Conservation (phyloP, 768 basidiomycete species). For the Boletus subcaerulescens region DNA sequence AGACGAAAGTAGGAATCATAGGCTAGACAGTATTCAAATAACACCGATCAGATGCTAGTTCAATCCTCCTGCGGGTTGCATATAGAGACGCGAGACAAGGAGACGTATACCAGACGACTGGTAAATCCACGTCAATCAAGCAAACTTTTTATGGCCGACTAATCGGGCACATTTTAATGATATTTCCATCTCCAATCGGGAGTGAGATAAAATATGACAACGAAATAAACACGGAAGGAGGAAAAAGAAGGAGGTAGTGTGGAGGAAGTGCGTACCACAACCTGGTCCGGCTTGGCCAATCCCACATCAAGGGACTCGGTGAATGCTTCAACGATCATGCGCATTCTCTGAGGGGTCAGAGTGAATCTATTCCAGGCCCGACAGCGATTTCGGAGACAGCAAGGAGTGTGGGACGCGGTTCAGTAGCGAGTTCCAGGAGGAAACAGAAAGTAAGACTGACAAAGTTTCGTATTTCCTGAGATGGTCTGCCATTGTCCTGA, state of each 20-base stretch:
- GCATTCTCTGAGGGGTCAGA: constrained; percentile 86
- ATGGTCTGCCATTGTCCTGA: constrained; percentile 91
- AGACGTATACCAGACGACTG: neutral
- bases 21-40: constrained; percentile 46
- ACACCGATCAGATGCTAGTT: constrained; percentile 7
- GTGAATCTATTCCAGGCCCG: constrained; percentile 57
- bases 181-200: constrained; percentile 1
- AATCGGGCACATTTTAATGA: neutral
- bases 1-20: constrained; percentile 97
- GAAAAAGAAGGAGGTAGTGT: neutral
- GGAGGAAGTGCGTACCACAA: constrained; percentile 67
- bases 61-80: neutral
- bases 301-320: constrained; percentile 88
- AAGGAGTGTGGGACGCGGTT: neutral
- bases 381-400: neutral
- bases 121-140: neutral
- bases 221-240: constrained; percentile 2
- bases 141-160: neutral
- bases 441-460: constrained; percentile 44
- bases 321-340: constrained; percentile 96
- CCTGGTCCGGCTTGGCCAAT: constrained; percentile 74
- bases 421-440: neutral
- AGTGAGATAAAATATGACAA: constrained; percentile 1
- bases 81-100: neutral
- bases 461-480: constrained; percentile 85